Conservation (phyloP, 441 rosid species). For the Brassica hybrid region DNA sequence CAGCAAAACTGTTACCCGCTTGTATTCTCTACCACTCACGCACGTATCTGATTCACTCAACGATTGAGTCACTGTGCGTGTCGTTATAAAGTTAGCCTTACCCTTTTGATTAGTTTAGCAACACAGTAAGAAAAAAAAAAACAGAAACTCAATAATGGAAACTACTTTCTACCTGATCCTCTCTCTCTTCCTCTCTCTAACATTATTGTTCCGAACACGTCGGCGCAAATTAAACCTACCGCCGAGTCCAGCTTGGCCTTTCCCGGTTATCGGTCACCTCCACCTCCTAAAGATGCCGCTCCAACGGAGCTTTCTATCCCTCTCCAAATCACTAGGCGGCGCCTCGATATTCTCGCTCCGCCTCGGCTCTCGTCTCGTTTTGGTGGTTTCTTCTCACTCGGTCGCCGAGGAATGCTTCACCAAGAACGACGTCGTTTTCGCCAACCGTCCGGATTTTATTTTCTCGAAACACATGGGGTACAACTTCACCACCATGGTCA, state of each 20-base stretch:
- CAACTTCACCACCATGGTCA: conserved; percentile 25
- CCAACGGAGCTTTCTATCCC: conserved; percentile 21
- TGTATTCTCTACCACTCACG: not conserved
- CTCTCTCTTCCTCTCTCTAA: conserved; percentile 9
- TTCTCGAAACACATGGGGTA: conserved; percentile 22
- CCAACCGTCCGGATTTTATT: conserved; percentile 32
- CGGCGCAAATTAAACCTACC: conserved; percentile 1
- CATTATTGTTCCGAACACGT: not conserved
- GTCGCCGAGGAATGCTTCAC: conserved; percentile 35
- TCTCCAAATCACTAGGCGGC: conserved; percentile 7
- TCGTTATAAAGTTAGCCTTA: too few species aligned
- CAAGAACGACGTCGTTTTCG: conserved; percentile 35
- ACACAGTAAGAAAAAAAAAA: not conserved
- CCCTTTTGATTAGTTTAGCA: not conserved
- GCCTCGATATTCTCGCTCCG: conserved; percentile 29
- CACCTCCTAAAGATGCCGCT: conserved; percentile 37
- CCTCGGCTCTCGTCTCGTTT: conserved; percentile 24
- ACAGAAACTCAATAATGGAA: conserved; percentile 21
- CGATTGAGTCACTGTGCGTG: not conserved
- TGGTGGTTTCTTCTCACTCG: conserved; percentile 29
- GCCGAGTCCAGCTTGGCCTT: conserved; percentile 14
- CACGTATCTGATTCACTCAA: not conserved
- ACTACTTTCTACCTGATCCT: not conserved
- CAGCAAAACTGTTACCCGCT: not conserved
- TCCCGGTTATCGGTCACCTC: conserved; percentile 31